Percentiles rank a stretch among this genome's conserved stretches.
These are phyloP conservation scores for Paraurostyla sp. DNA, from an alignment of 73 alveolate genomes.

Conservation along the genomic window DNA sequence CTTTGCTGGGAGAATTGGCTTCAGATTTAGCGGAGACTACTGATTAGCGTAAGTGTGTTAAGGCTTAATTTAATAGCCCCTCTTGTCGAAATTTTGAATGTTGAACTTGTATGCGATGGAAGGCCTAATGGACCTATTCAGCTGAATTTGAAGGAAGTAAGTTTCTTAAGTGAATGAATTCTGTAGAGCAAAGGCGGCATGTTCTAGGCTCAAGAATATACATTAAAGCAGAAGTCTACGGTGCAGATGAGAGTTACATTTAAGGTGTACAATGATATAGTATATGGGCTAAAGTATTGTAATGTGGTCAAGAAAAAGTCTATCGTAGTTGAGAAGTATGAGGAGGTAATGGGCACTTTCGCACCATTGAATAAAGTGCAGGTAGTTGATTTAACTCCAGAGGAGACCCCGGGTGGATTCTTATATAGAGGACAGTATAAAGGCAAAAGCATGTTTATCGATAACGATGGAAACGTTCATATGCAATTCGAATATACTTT, in stretches of 20 bases:
- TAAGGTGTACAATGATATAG: constrained; percentile 77
- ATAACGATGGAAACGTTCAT: constrained; percentile 76
- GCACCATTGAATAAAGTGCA: constrained; percentile 74
- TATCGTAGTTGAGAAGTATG: constrained; percentile 72
- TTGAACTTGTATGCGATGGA: constrained; percentile 6
- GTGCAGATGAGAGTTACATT: constrained; percentile 60
- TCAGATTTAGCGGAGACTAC: not conserved
- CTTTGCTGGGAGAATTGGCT: constrained; percentile 56
- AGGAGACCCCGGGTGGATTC: constrained; percentile 77
- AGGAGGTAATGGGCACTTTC: constrained; percentile 76
- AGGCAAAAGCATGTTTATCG: constrained; percentile 76
- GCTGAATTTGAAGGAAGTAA: not conserved
- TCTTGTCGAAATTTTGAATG: constrained; percentile 1
- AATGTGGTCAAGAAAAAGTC: constrained; percentile 54
- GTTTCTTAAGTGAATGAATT: not conserved
- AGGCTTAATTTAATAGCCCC: not conserved
- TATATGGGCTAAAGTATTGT: constrained; percentile 70
- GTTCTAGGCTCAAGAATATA: constrained; percentile 12
- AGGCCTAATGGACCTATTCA: constrained; percentile 38
- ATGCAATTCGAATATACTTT: constrained; percentile 71
- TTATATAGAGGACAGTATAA: constrained; percentile 67
- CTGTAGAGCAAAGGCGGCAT: not conserved
- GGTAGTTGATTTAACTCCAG: constrained; percentile 57
- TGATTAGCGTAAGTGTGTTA: not conserved
- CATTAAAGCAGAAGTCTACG: constrained; percentile 5